These are phyloP conservation scores for Phytopythium kandeliae DNA, from an alignment of 352 stramenopile species.

Conservation along the genomic window DNA sequence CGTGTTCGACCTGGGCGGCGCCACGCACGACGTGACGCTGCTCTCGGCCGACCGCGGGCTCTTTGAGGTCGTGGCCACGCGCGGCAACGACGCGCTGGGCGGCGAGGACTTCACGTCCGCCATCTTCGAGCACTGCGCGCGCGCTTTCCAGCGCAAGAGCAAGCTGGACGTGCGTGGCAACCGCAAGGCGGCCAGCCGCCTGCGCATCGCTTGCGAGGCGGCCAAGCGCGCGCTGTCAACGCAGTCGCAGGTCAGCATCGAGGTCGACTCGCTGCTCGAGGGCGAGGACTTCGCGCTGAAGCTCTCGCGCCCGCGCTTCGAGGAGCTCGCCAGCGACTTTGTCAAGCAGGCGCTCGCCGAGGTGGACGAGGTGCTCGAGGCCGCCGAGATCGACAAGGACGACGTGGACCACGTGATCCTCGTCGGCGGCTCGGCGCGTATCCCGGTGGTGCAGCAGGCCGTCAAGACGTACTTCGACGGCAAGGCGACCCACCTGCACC, in stretches of 20 bases:
- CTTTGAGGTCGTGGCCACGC: conserved; percentile 96
- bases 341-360: conserved; percentile 92
- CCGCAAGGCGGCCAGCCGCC: conserved; percentile 92
- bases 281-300: conserved; percentile 97
- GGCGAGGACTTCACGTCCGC: conserved; percentile 96
- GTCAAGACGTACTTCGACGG: conserved; percentile 86
- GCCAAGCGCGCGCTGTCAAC: conserved; percentile 96
- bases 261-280: conserved; percentile 97
- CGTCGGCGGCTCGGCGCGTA: conserved; percentile 95
- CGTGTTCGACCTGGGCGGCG: conserved; percentile 98
- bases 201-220: conserved; percentile 94
- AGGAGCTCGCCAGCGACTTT: conserved; percentile 92
- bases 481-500: conserved; percentile 74
- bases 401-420: conserved; percentile 96
- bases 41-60: conserved; percentile 97
- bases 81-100: conserved; percentile 94
- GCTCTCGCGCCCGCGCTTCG: conserved; percentile 95
- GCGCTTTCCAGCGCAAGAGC: conserved; percentile 93
- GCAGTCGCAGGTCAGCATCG: conserved; percentile 95
- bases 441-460: conserved; percentile 90
- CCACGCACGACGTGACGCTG: conserved; percentile 96
- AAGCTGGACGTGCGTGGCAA: conserved; percentile 93
- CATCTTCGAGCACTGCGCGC: conserved; percentile 96
- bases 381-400: conserved; percentile 71
- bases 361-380: conserved; percentile 80